Conservation (phyloP, 148 eudicot genomes). For the Rhododendron ferrugineum region DNA sequence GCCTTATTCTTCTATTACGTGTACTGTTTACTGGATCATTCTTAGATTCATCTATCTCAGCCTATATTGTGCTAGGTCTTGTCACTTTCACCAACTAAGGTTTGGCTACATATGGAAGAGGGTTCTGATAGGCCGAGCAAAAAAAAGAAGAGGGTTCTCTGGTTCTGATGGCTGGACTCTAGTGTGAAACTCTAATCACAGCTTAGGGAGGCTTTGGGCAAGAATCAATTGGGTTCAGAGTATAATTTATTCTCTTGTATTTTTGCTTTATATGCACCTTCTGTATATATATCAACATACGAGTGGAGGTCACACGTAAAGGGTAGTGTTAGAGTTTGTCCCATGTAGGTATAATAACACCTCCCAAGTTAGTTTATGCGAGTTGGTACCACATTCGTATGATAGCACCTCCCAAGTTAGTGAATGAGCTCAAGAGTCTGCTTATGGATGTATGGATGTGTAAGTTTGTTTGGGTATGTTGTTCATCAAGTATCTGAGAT, state of each 20-base stretch:
- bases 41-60: background rate
- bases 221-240: background rate
- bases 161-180: background rate
- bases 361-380: background rate
- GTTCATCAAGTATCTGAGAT: background rate
- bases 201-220: background rate
- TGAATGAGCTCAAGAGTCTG: background rate
- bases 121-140: background rate
- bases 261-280: background rate
- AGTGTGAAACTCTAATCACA: background rate
- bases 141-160: background rate
- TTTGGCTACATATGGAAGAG: background rate
- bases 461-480: background rate
- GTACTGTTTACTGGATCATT: conserved; percentile 5
- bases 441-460: background rate
- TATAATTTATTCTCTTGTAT: background rate
- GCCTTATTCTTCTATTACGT: background rate
- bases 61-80: background rate
- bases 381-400: background rate
- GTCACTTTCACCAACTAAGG: background rate
- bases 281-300: background rate
- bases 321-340: background rate
- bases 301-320: background rate
- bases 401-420: background rate
- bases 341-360: background rate